Evolutionary conservation across 2,329 filamentous ascomycete genomes (phyloP).

Genomic region (Calonectria crousiana): DNA sequence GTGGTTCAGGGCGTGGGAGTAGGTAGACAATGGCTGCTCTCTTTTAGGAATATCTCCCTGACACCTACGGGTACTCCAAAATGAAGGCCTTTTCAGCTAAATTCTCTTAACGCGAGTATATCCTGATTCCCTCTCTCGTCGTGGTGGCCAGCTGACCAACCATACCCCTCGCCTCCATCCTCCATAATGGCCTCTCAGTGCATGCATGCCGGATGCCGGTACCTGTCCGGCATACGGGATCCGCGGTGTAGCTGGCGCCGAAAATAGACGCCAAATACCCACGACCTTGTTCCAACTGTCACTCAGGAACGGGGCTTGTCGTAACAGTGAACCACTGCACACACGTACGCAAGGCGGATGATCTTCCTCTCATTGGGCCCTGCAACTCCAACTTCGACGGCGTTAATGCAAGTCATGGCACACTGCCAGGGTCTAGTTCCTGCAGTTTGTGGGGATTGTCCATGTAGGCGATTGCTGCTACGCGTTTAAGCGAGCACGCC

Average conservation of each 20-base stretch:
- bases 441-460: neutral
- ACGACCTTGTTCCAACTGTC: neutral
- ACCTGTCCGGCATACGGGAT: neutral
- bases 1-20: no score
- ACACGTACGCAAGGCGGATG: neutral
- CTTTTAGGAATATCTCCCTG: no score
- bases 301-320: neutral
- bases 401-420: conserved; percentile 6
- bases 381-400: neutral
- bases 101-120: no score
- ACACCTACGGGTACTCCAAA: no score
- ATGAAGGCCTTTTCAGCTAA: no score
- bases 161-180: neutral
- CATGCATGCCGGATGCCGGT: neutral
- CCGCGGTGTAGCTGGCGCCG: neutral
- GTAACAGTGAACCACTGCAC: neutral
- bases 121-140: no score
- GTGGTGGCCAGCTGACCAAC: neutral
- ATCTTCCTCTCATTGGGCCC: neutral
- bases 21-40: no score
- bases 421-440: neutral
- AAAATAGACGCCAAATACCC: neutral
- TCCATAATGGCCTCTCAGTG: neutral
- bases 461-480: neutral
- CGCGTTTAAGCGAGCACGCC: neutral